Percentiles rank a stretch among this genome's conserved stretches.
phyloP scores from a whole-genome alignment of 2,329 filamentous ascomycete species.

The Ophiosphaerella herpotricha region DNA sequence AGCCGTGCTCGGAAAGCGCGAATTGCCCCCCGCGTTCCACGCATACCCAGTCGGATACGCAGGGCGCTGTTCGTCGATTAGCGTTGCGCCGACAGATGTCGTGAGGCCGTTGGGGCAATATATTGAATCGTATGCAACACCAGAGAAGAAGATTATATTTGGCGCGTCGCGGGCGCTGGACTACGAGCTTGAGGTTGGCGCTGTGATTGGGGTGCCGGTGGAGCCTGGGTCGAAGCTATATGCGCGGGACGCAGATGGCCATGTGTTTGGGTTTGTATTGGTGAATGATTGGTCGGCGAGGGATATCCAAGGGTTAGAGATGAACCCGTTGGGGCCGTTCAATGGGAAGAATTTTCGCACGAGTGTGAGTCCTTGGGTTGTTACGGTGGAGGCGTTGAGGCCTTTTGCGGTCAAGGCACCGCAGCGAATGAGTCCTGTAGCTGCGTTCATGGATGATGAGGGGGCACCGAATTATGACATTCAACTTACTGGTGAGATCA shows the following conservation, averaged over 20 bases:
- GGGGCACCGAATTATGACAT: conserved; percentile 31
- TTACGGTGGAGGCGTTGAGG: conserved; percentile 63
- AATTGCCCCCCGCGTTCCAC: conserved; percentile 33
- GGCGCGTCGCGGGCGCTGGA: conserved; percentile 50
- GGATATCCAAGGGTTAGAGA: conserved; percentile 67
- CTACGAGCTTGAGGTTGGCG: conserved; percentile 57
- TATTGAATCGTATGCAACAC: conserved; percentile 29
- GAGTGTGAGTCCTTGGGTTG: conserved; percentile 64
- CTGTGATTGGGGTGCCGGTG: conserved; percentile 50
- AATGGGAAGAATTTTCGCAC: conserved; percentile 66
- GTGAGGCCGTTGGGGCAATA: conserved; percentile 33
- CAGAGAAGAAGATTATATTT: conserved; percentile 57
- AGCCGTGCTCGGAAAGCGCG: conserved; percentile 27
- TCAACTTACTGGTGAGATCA: conserved; percentile 25
- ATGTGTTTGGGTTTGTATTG: conserved; percentile 67
- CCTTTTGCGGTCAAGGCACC: conserved; percentile 32
- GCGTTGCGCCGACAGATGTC: conserved; percentile 51
- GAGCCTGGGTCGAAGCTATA: conserved; percentile 45
- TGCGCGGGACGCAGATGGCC: conserved; percentile 52
- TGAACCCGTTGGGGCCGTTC: conserved; percentile 64
- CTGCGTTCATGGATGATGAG: conserved; percentile 31
- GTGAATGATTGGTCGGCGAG: conserved; percentile 67
- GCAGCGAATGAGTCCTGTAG: conserved; percentile 23
- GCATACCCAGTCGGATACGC: conserved; percentile 57
- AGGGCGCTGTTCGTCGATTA: conserved; percentile 60